Evolutionary conservation across 2,329 filamentous ascomycete species (phyloP).

Genomic region (Diaporthe citriasiana): DNA sequence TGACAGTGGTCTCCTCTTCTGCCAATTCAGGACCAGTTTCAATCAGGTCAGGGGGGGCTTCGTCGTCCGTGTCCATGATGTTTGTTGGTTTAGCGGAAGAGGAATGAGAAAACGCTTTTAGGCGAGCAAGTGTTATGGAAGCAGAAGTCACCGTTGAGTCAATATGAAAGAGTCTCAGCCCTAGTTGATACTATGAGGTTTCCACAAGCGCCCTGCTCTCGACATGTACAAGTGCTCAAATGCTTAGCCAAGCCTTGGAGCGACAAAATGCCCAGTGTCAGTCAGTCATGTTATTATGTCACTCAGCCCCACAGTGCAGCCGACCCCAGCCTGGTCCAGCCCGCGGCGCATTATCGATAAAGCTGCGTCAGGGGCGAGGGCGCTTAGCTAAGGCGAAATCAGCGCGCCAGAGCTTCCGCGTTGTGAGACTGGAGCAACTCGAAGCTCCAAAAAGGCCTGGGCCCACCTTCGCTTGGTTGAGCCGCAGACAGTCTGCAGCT

Average conservation of each 20-base stretch:
- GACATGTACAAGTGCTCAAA: neutral
- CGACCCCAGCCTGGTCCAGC: neutral
- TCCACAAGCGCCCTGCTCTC: constrained; percentile 4
- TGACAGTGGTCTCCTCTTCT: constrained; percentile 68
- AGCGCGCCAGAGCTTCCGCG: constrained; percentile 1
- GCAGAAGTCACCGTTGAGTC: neutral
- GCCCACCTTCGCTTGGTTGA: constrained; percentile 16
- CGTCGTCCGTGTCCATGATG: constrained; percentile 75
- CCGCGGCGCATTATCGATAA: constrained; percentile 29
- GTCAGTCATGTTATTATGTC: constrained; percentile 19
- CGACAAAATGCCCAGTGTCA: constrained; percentile 5
- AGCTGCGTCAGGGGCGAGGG: constrained; percentile 18
- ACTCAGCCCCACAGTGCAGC: constrained; percentile 9
- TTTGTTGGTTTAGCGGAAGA: neutral
- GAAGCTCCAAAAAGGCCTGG: constrained; percentile 36
- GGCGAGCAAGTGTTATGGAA: no score
- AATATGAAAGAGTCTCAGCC: neutral
- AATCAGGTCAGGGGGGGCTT: constrained; percentile 76
- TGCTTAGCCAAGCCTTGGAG: neutral
- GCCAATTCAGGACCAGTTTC: constrained; percentile 58
- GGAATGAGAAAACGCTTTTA: neutral
- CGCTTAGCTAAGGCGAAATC: constrained; percentile 36
- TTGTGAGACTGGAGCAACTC: constrained; percentile 16
- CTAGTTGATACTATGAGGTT: neutral
- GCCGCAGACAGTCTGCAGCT: constrained; percentile 27